Percentiles rank a stretch among this genome's conserved stretches.
phyloP scores from a whole-genome alignment of 257 asterid genomes.

The Nemophila menziesii region DNA sequence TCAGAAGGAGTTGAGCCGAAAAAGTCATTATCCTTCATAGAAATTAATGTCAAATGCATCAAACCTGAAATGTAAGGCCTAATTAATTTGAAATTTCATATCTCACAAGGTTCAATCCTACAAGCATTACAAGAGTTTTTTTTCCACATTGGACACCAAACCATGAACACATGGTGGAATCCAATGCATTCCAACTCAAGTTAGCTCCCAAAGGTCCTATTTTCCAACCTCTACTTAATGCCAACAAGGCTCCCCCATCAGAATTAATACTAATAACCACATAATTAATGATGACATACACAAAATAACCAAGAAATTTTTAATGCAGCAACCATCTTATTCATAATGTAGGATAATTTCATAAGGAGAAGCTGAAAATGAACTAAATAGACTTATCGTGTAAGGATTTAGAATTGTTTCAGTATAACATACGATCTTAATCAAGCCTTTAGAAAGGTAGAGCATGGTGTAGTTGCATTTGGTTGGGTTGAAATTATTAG shows the following conservation, averaged over 20 bases:
- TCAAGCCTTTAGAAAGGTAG: too few relatives aligned
- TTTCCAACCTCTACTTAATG: slow-evolving; percentile 49
- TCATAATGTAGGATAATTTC: neutral
- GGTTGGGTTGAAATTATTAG: too few relatives aligned
- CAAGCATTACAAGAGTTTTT: slow-evolving; percentile 17
- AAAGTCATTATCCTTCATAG: slow-evolving; percentile 33
- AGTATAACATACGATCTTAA: too few relatives aligned
- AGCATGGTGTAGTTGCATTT: too few relatives aligned
- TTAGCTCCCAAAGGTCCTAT: slow-evolving; percentile 36
- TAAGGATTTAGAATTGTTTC: too few relatives aligned
- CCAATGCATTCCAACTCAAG: slow-evolving; percentile 68
- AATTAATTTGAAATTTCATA: slow-evolving; percentile 53
- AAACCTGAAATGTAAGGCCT: slow-evolving; percentile 46
- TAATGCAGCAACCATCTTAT: slow-evolving; percentile 1
- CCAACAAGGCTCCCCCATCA: slow-evolving; percentile 53
- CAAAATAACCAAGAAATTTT: slow-evolving; percentile 19
- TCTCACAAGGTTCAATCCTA: slow-evolving; percentile 31
- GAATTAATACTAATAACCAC: slow-evolving; percentile 28
- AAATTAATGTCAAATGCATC: slow-evolving; percentile 30
- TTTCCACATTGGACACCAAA: slow-evolving; percentile 55
- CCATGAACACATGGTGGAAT: slow-evolving; percentile 78
- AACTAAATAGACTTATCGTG: neutral
- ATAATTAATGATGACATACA: slow-evolving; percentile 18
- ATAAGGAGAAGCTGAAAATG: slow-evolving; percentile 3
- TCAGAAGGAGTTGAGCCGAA: slow-evolving; percentile 44